phyloP scores from a whole-genome alignment of 345 rosid genomes.

The Boechera retrofracta region DNA sequence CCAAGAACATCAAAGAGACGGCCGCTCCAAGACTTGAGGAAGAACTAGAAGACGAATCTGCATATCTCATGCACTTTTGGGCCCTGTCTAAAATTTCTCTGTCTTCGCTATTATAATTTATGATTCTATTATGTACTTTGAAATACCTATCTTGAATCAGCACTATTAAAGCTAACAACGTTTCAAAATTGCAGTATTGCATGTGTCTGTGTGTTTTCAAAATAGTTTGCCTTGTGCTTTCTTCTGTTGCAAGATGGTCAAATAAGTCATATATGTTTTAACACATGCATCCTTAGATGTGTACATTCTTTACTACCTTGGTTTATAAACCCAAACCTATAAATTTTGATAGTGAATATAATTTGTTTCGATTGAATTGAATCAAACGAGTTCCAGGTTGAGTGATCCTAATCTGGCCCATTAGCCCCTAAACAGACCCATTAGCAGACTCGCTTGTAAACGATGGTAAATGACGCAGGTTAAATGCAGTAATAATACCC shows the following conservation, averaged over 20 bases:
- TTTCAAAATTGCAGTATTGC: neutral
- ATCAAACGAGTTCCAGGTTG: neutral
- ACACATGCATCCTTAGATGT: neutral
- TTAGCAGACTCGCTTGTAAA: neutral
- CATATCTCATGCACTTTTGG: conserved; percentile 37
- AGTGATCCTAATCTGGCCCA: neutral
- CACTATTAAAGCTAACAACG: neutral
- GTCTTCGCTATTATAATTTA: neutral
- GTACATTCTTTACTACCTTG: neutral
- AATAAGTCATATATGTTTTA: no score
- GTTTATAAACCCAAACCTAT: neutral
- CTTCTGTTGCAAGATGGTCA: neutral
- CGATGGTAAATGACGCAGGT: conserved; percentile 16
- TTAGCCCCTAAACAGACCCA: neutral
- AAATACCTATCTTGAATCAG: neutral
- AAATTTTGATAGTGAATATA: neutral
- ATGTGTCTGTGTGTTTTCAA: neutral
- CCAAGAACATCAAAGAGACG: conserved; percentile 39
- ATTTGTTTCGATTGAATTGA: neutral
- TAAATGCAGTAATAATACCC: conserved; percentile 28
- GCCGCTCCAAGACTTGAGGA: conserved; percentile 40
- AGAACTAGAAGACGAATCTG: conserved; percentile 29
- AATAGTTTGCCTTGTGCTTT: neutral
- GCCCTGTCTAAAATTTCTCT: neutral
- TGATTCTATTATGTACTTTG: neutral